Conservation (phyloP, 768 basidiomycete species). For the Sutorius australiensis region DNA sequence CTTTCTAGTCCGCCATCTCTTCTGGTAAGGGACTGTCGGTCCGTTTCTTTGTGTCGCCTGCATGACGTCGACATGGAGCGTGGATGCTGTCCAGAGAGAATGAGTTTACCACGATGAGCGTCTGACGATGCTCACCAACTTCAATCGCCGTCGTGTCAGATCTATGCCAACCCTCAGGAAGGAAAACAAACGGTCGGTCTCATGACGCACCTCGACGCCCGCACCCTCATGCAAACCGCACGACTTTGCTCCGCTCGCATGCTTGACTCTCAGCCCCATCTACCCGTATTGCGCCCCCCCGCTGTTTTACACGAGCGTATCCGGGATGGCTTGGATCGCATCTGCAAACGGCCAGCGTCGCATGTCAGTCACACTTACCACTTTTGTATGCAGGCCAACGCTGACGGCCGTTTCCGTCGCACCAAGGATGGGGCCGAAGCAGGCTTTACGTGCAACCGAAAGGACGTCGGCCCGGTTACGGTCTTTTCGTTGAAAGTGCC, state of each 20-base stretch:
- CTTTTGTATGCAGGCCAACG: constrained; percentile 79
- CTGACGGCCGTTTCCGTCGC: constrained; percentile 98
- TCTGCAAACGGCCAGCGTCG: constrained; percentile 93
- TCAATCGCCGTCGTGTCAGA: constrained; percentile 94
- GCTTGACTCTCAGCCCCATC: constrained; percentile 94
- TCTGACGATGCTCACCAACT: constrained; percentile 34
- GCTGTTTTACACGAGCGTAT: constrained; percentile 91
- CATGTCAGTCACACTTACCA: constrained; percentile 76
- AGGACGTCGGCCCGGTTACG: constrained; percentile 97
- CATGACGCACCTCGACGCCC: constrained; percentile 71
- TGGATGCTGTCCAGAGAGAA: constrained; percentile 66
- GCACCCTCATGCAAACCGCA: constrained; percentile 96
- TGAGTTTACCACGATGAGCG: background rate
- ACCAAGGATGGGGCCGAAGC: constrained; percentile 94
- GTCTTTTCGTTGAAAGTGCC: constrained; percentile 97
- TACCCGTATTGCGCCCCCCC: constrained; percentile 90
- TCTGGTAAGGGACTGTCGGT: constrained; percentile 52
- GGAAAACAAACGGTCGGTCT: background rate
- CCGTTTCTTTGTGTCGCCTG: constrained; percentile 71
- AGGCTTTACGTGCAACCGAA: constrained; percentile 93
- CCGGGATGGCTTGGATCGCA: constrained; percentile 95
- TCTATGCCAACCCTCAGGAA: constrained; percentile 37
- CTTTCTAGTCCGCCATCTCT: constrained; percentile 42
- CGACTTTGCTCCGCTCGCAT: constrained; percentile 84
- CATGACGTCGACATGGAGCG: constrained; percentile 91